Evolutionary conservation across 2,329 filamentous ascomycete genomes (phyloP).

Genomic region (Neoarthrinium moseri): DNA sequence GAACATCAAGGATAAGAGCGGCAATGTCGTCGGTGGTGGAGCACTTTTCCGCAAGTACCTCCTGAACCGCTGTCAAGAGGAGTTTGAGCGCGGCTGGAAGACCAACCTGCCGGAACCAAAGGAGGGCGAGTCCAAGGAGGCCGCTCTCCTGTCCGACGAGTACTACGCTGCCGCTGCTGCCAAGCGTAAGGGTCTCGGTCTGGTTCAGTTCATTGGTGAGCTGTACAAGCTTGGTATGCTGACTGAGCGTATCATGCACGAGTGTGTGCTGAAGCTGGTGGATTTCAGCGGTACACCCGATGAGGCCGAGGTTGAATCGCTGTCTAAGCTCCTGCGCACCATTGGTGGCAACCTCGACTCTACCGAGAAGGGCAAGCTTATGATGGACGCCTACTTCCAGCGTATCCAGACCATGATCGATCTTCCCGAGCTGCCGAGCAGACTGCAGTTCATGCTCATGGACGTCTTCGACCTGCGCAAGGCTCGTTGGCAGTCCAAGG

Average conservation of each 20-base stretch:
- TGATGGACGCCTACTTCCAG: slow-evolving; percentile 93
- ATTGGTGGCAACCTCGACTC: slow-evolving; percentile 85
- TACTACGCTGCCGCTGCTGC: slow-evolving; percentile 93
- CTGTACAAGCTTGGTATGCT: slow-evolving; percentile 98
- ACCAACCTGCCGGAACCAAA: slow-evolving; percentile 74
- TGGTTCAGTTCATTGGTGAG: slow-evolving; percentile 99
- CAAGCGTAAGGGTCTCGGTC: slow-evolving; percentile 94
- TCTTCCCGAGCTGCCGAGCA: slow-evolving; percentile 77
- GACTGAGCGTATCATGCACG: slow-evolving; percentile 99
- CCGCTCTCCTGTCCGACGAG: slow-evolving; percentile 86
- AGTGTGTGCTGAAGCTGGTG: slow-evolving; percentile 95
- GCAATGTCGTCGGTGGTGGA: slow-evolving; percentile 85
- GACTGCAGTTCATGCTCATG: slow-evolving; percentile 95
- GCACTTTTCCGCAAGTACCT: slow-evolving; percentile 98
- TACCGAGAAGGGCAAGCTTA: slow-evolving; percentile 76
- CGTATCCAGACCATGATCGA: slow-evolving; percentile 83
- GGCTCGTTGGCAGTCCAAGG: slow-evolving; percentile 80
- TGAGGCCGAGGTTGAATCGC: slow-evolving; percentile 93
- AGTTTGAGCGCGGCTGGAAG: slow-evolving; percentile 98
- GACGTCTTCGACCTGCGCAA: slow-evolving; percentile 85
- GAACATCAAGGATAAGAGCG: slow-evolving; percentile 86
- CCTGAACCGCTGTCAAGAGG: slow-evolving; percentile 96
- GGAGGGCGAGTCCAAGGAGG: slow-evolving; percentile 71
- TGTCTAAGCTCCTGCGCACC: slow-evolving; percentile 88
- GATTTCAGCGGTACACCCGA: slow-evolving; percentile 93